Percentiles rank a stretch among this genome's conserved stretches.
Evolutionary conservation across 1,284 basidiomycete genomes (phyloP).

Genomic region (Cystobasidium slooffiae): DNA sequence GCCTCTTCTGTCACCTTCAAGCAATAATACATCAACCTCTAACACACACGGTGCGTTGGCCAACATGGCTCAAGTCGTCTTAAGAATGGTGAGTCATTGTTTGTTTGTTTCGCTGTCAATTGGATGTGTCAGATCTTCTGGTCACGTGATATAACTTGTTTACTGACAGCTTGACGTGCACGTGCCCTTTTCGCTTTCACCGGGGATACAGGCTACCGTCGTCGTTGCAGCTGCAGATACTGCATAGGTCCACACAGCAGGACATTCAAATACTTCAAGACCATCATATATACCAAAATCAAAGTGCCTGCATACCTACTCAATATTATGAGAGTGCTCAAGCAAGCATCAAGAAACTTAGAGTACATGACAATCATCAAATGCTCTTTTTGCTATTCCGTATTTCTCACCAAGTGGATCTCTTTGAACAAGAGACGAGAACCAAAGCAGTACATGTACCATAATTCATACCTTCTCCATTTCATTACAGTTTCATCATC

Average conservation of each 20-base stretch:
- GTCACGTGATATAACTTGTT: background rate
- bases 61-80: conserved; percentile 19
- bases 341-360: background rate
- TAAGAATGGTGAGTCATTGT: conserved; percentile 8
- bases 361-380: background rate
- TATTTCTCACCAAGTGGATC: background rate
- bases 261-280: background rate
- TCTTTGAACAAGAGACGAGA: background rate
- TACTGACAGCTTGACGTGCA: background rate
- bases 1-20: background rate
- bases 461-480: background rate
- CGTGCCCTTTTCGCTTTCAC: background rate
- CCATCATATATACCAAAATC: background rate
- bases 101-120: background rate
- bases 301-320: background rate
- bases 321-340: background rate
- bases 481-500: background rate
- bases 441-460: background rate
- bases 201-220: conserved; percentile 12
- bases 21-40: background rate
- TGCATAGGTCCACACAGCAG: background rate
- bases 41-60: background rate
- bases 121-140: background rate
- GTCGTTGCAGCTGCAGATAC: conserved; percentile 21
- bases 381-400: background rate